Base-by-base conservation (phyloP, 345 rosid genomes). In the Geranium rotundifolium region DNA sequence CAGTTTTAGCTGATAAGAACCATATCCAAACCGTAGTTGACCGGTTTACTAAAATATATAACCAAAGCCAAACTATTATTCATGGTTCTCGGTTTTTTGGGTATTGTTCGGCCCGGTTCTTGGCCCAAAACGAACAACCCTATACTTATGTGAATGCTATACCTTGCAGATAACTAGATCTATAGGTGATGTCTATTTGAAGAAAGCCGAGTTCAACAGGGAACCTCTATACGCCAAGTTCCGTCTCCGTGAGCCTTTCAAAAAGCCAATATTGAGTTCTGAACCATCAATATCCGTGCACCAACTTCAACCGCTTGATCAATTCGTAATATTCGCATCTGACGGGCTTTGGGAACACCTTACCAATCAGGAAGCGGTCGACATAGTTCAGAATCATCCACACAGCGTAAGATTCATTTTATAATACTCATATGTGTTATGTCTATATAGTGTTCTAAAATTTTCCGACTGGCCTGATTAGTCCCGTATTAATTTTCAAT, bases 331-430 rank as follows among this genome's bases (percentile, higher is more conserved):
- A 61, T 74, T 80, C 66, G 84, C 84, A 39, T 80, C 84, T 16
- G 84, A 80, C 67, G 84, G 84, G 29, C 77, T 80, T 4, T 80
- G 84, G 84, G 84, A 80, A 62, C 84, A 80, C 59, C 70, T 80
- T 27, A 72, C 79, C 77, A 80, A 80, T 70, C 84, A 80, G 71
- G 78, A 75, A 65, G 84, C 84, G 20, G 84, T 80, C 16, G 74
- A 80, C 64, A 75, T 80, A 34, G 81, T 80, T 62, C 75, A 75
- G 56, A 77, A 69, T 49, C 75, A 76, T 64, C 73, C 79, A 19
- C 72, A 62, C 66, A 77, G 30, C 57, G 84, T 68, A 73, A 70
- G 69, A 15, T 56, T 13, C 57, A 64, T 7, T 4, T 27, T 29
- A 2, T 8, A 27, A n/a, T 62, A 6, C 18, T 34, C 0, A 34